phyloP scores from a whole-genome alignment of 305 asterid species.

The Fraxinus ornus region DNA sequence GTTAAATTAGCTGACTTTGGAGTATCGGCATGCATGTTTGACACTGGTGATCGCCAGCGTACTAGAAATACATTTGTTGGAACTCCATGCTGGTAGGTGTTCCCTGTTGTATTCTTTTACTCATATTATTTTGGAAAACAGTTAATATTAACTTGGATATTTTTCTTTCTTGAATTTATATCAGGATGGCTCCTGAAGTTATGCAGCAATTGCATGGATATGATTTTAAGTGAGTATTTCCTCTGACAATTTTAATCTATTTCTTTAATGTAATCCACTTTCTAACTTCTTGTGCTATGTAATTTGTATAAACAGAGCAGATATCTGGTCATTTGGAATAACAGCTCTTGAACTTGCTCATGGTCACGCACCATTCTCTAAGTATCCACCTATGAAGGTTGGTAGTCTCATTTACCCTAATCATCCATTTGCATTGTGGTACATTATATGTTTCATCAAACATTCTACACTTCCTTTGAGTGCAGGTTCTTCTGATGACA shows the following conservation, averaged over 20 bases:
- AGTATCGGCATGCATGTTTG: constrained; percentile 94
- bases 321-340: constrained; percentile 98
- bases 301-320: constrained; percentile 77
- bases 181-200: constrained; percentile 83
- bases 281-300: constrained; percentile 19
- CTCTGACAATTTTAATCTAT: background rate
- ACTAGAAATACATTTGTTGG: constrained; percentile 94
- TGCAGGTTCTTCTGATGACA: constrained; percentile 97
- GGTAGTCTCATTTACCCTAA: constrained; percentile 19
- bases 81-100: constrained; percentile 89
- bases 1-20: constrained; percentile 93
- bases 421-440: constrained; percentile 5
- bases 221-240: constrained; percentile 57
- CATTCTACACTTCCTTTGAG: constrained; percentile 27
- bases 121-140: background rate
- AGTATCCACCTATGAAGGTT: constrained; percentile 99
- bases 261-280: background rate
- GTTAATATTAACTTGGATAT: constrained; percentile 4
- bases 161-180: background rate
- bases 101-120: background rate
- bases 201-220: constrained; percentile 74
- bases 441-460: constrained; percentile 17
- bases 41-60: constrained; percentile 91
- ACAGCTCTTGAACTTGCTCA: constrained; percentile 99
- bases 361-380: constrained; percentile 99